Conservation (phyloP, 441 rosid species). For the Corymbia citriodora region DNA sequence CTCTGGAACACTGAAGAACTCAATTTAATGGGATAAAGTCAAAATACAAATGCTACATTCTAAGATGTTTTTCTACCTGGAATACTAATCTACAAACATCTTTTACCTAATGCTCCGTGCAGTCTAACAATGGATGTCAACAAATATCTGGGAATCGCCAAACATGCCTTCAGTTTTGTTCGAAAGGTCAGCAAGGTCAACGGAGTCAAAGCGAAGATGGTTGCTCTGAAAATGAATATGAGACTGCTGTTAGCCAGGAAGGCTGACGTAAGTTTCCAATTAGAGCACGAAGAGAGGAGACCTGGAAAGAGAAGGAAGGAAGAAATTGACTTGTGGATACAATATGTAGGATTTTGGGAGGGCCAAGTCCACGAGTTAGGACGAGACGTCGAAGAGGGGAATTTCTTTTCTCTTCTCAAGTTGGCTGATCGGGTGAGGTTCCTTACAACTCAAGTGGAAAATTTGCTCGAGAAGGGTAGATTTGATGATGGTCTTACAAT, state of each 20-base stretch:
- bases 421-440: too few relatives aligned
- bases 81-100: background rate
- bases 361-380: too few relatives aligned
- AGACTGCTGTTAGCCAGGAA: background rate
- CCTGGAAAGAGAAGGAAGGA: background rate
- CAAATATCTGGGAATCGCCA: background rate
- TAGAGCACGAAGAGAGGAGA: background rate
- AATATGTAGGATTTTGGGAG: too few relatives aligned
- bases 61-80: background rate
- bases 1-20: background rate
- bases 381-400: too few relatives aligned
- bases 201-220: background rate
- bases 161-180: accelerated
- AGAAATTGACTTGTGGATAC: too few relatives aligned
- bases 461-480: too few relatives aligned
- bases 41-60: background rate
- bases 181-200: background rate
- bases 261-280: background rate
- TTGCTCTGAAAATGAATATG: background rate
- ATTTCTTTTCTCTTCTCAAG: too few relatives aligned
- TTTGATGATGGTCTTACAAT: too few relatives aligned
- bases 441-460: too few relatives aligned
- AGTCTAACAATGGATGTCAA: background rate
- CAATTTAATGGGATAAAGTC: background rate
- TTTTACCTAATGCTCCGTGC: background rate